These are phyloP conservation scores for Aspergillus ibericus DNA, from an alignment of 2,329 filamentous ascomycete genomes.

Conservation along the genomic window DNA sequence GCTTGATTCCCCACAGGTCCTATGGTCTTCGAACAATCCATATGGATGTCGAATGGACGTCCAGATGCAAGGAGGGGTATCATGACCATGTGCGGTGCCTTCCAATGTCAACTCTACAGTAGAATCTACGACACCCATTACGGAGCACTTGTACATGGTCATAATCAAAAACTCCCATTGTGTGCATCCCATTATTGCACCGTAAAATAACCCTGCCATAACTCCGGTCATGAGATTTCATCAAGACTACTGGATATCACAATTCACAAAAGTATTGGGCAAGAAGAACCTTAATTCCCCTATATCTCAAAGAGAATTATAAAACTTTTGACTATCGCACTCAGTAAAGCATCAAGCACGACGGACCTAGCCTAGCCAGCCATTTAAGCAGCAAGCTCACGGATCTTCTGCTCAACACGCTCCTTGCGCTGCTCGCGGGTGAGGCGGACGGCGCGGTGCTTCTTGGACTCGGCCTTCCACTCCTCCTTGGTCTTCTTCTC, in stretches of 20 bases:
- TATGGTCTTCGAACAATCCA: constrained; percentile 11
- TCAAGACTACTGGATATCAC: constrained; percentile 26
- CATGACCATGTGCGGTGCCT: too few relatives aligned
- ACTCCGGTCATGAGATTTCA: constrained; percentile 15
- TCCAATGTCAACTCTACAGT: not conserved
- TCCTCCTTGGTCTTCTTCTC: constrained; percentile 97
- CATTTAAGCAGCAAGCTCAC: constrained; percentile 61
- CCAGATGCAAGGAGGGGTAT: not conserved
- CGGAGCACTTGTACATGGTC: constrained; percentile 27
- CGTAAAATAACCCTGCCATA: constrained; percentile 27
- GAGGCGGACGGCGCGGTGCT: constrained; percentile 77
- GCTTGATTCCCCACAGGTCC: not conserved
- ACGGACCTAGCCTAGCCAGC: constrained; percentile 13
- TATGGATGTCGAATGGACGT: constrained; percentile 21
- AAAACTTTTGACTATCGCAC: constrained; percentile 29
- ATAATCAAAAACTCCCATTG: constrained; percentile 17
- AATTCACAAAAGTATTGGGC: constrained; percentile 26
- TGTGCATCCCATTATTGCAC: constrained; percentile 27
- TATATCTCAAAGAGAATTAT: constrained; percentile 25
- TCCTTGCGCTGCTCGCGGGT: constrained; percentile 79
- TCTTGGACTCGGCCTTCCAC: constrained; percentile 93
- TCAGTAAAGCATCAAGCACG: constrained; percentile 24
- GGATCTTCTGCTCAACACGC: constrained; percentile 88
- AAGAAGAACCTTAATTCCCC: constrained; percentile 26
- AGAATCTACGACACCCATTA: constrained; percentile 7